These are phyloP conservation scores for Trichoderma endophyticum DNA, from an alignment of 2,329 filamentous ascomycete genomes.

Conservation along the genomic window DNA sequence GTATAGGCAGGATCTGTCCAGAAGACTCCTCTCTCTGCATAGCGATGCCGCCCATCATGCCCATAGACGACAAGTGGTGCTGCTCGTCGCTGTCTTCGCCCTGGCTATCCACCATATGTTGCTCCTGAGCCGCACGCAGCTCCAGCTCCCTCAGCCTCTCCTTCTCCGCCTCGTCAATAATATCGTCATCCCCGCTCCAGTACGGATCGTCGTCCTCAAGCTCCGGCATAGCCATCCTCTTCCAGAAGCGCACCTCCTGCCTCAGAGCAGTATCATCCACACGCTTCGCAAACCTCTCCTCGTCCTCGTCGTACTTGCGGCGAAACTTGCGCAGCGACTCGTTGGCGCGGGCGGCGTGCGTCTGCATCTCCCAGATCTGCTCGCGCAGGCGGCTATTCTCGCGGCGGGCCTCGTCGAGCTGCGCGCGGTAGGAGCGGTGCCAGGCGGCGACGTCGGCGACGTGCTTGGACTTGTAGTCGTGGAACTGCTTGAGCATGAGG, in stretches of 20 bases:
- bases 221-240: slow-evolving; percentile 62
- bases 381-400: slow-evolving; percentile 62
- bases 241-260: slow-evolving; percentile 64
- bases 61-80: slow-evolving; percentile 22
- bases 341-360: slow-evolving; percentile 57
- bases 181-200: slow-evolving; percentile 64
- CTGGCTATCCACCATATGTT: slow-evolving; percentile 32
- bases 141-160: slow-evolving; percentile 50
- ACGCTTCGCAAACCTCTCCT: slow-evolving; percentile 50
- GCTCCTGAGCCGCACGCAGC: slow-evolving; percentile 41
- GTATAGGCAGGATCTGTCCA: slow-evolving; percentile 27
- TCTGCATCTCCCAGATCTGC: slow-evolving; percentile 66
- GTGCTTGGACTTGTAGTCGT: slow-evolving; percentile 63
- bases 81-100: slow-evolving; percentile 36
- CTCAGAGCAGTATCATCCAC: slow-evolving; percentile 51
- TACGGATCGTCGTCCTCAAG: slow-evolving; percentile 57
- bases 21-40: slow-evolving; percentile 39
- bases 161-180: slow-evolving; percentile 61
- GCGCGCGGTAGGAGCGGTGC: slow-evolving; percentile 64
- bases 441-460: slow-evolving; percentile 59
- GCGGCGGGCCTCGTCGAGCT: slow-evolving; percentile 62
- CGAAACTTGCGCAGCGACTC: slow-evolving; percentile 56
- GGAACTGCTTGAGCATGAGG: slow-evolving; percentile 60
- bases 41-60: slow-evolving; percentile 37
- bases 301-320: slow-evolving; percentile 54